A percentile compares a stretch with the other conserved stretches of the same genome.
These are phyloP conservation scores for Neopestalotiopsis clavispora DNA, from an alignment of 2,329 filamentous ascomycete species.

Conservation along the genomic window DNA sequence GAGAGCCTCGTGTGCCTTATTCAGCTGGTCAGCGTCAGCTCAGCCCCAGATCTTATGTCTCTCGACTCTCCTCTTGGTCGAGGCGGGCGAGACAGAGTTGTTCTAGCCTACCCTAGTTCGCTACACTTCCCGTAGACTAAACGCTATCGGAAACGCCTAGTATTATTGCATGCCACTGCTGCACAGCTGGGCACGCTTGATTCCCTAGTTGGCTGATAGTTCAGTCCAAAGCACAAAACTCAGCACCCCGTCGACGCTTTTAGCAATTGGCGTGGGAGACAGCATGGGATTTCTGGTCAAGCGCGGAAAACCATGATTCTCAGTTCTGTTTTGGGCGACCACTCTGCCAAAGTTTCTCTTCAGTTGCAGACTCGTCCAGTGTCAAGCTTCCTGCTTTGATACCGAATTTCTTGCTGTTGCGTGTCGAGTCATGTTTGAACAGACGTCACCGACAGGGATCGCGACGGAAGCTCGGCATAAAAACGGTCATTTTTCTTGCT, in stretches of 20 bases:
- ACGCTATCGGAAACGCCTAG: background rate
- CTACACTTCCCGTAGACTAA: background rate
- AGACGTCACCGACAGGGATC: background rate
- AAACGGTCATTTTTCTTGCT: background rate
- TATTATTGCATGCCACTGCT: background rate
- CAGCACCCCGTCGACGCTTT: background rate
- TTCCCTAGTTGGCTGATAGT: background rate
- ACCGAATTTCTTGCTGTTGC: background rate
- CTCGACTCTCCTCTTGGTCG: background rate
- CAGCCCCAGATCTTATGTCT: background rate
- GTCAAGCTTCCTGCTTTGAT: background rate
- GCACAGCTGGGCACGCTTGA: background rate
- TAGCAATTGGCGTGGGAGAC: background rate
- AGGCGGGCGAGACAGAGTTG: background rate
- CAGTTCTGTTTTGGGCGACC: background rate
- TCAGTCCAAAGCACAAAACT: background rate
- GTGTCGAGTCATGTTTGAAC: constrained; percentile 1
- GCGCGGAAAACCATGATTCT: background rate
- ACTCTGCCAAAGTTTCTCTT: background rate
- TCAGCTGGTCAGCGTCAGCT: background rate
- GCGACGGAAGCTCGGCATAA: background rate
- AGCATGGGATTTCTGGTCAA: background rate
- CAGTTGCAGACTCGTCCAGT: too few relatives aligned
- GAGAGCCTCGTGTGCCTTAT: background rate
- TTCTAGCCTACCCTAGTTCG: background rate